Evolutionary conservation across 768 basidiomycete genomes (phyloP).

Genomic region (Russula griseocarnosa): DNA sequence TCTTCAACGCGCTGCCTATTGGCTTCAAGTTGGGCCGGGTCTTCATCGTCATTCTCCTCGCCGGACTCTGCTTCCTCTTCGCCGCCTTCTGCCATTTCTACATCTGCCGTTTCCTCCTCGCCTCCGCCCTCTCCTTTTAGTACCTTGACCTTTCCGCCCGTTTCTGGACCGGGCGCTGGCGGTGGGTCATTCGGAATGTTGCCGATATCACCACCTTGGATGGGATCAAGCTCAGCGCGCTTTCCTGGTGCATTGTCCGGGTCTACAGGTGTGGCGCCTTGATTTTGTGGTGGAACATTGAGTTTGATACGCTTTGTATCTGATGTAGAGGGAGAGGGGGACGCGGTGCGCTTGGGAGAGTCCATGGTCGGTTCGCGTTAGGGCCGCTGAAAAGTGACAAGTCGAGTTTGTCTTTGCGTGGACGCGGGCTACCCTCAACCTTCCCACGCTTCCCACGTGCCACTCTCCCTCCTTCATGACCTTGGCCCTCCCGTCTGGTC

Average conservation of each 20-base stretch:
- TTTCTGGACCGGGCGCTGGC: constrained; percentile 34
- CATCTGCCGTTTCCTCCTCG: constrained; percentile 64
- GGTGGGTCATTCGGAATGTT: constrained; percentile 53
- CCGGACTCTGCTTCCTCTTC: constrained; percentile 76
- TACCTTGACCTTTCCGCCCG: constrained; percentile 35
- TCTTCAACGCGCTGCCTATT: constrained; percentile 76
- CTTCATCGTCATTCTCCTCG: constrained; percentile 82
- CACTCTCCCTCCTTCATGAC: not conserved
- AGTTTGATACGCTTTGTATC: constrained; percentile 38
- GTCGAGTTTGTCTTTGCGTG: not conserved
- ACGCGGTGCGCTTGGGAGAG: constrained; percentile 39
- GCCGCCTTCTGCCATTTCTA: constrained; percentile 75
- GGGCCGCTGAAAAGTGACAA: constrained; percentile 1
- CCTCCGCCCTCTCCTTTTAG: constrained; percentile 52
- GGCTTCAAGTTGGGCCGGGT: constrained; percentile 77
- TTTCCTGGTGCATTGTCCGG: constrained; percentile 78
- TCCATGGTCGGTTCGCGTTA: constrained; percentile 25
- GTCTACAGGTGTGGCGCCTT: constrained; percentile 74
- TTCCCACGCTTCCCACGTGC: constrained; percentile 23
- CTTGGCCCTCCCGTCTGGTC: constrained; percentile 14
- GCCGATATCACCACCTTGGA: constrained; percentile 71
- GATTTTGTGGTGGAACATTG: constrained; percentile 40
- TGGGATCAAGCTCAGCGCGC: constrained; percentile 82
- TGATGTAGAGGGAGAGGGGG: constrained; percentile 35
- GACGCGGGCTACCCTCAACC: not conserved